Conservation (phyloP, 2,329 filamentous ascomycete genomes). For the Botrytis galanthina region DNA sequence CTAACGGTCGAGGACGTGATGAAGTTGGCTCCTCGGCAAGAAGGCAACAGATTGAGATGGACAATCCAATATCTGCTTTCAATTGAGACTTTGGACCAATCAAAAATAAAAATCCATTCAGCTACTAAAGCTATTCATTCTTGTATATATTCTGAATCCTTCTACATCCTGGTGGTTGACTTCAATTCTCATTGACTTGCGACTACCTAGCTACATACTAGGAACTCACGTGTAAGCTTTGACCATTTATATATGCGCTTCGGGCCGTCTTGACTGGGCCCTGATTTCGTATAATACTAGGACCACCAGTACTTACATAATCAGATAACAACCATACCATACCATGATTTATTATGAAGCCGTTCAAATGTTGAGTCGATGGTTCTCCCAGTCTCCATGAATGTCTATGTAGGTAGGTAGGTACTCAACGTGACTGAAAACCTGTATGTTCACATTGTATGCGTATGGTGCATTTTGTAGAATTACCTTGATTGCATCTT, state of each 20-base stretch:
- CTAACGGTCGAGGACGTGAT: neutral
- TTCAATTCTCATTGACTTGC: neutral
- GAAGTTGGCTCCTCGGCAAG: neutral
- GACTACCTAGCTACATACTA: neutral
- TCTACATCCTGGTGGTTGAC: neutral
- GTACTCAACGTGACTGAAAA: neutral
- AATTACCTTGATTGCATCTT: neutral
- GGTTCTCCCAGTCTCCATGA: neutral
- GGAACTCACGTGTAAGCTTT: neutral
- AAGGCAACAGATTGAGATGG: neutral
- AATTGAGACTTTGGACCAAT: neutral
- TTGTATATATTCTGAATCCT: neutral
- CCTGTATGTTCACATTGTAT: neutral
- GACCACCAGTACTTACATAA: neutral
- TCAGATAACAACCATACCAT: neutral
- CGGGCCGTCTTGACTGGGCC: constrained; percentile 3
- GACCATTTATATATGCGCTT: neutral
- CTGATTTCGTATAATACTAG: neutral
- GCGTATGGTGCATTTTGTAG: no score
- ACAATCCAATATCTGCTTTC: neutral
- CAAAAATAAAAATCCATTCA: neutral
- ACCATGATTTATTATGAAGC: neutral
- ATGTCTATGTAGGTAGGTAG: neutral
- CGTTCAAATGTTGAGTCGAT: neutral
- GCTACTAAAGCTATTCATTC: neutral